Percentiles rank a stretch among this genome's conserved stretches.
These are phyloP conservation scores for Brassica balearica DNA, from an alignment of 441 rosid genomes.

Conservation along the genomic window DNA sequence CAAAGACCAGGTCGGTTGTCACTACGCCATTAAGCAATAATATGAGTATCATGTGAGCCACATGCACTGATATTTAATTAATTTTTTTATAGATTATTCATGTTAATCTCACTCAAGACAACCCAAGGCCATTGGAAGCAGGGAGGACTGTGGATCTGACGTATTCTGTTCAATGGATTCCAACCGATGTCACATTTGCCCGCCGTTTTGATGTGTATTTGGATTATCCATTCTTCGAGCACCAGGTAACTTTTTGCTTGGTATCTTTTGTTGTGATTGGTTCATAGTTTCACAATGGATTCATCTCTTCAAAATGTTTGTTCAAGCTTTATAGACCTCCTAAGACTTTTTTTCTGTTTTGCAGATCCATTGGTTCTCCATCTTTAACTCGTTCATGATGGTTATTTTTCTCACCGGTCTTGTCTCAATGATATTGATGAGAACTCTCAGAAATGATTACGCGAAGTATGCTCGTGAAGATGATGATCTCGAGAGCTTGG, in stretches of 20 bases:
- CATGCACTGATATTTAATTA: too few relatives aligned
- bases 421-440: constrained; percentile 98
- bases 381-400: constrained; percentile 49
- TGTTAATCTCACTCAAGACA: constrained; percentile 87
- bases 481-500: constrained; percentile 6
- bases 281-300: constrained; percentile 13
- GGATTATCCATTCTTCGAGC: constrained; percentile 98
- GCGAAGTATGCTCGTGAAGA: constrained; percentile 49
- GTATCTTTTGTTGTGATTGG: constrained; percentile 14
- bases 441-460: constrained; percentile 96
- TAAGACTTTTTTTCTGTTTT: constrained; percentile 25
- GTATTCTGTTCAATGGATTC: constrained; percentile 82
- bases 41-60: constrained; percentile 23
- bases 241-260: constrained; percentile 65
- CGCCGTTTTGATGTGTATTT: constrained; percentile 95
- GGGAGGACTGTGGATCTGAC: constrained; percentile 77
- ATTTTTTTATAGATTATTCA: constrained; percentile 70
- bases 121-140: constrained; percentile 74
- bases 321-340: constrained; percentile 17
- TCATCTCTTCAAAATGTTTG: constrained; percentile 34
- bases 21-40: constrained; percentile 18
- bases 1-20: constrained; percentile 80
- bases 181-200: constrained; percentile 77
- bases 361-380: constrained; percentile 99
- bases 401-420: constrained; percentile 46